These are phyloP conservation scores for Trametes coccinea DNA, from an alignment of 768 basidiomycete species.

Conservation along the genomic window DNA sequence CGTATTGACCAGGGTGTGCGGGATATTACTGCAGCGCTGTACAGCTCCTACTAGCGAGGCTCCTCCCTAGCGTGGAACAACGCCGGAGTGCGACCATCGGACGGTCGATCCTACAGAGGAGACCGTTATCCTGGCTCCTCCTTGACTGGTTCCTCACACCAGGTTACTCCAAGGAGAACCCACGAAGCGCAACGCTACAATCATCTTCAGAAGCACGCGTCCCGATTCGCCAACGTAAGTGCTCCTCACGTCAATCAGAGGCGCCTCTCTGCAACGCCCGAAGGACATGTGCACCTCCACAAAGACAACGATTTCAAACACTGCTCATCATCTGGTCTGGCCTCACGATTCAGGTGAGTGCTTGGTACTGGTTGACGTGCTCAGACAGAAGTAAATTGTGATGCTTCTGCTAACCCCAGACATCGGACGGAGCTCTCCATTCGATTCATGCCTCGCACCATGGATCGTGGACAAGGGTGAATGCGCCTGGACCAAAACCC, in stretches of 20 bases:
- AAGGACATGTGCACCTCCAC: too few relatives aligned
- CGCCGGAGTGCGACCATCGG: conserved; percentile 22
- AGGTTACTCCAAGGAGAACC: not conserved
- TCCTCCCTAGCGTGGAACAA: conserved; percentile 8
- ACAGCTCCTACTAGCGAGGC: not conserved
- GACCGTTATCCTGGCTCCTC: not conserved
- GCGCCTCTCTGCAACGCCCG: too few relatives aligned
- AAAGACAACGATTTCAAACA: not conserved
- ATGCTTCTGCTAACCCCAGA: too few relatives aligned
- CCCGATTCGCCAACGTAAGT: conserved; percentile 1
- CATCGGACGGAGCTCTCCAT: too few relatives aligned
- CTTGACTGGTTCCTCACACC: not conserved
- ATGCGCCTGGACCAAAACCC: too few relatives aligned
- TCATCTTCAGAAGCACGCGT: not conserved
- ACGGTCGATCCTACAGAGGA: not conserved
- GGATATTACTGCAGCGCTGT: not conserved
- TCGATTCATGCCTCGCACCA: too few relatives aligned
- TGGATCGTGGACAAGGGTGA: too few relatives aligned
- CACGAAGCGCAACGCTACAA: not conserved
- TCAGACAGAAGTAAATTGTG: not conserved
- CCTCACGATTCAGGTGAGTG: not conserved
- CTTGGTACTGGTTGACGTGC: not conserved
- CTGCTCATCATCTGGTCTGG: not conserved
- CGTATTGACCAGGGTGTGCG: not conserved
- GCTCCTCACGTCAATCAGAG: not conserved